Conservation (phyloP, 345 rosid genomes). For the Gynandropsis gynandra region DNA sequence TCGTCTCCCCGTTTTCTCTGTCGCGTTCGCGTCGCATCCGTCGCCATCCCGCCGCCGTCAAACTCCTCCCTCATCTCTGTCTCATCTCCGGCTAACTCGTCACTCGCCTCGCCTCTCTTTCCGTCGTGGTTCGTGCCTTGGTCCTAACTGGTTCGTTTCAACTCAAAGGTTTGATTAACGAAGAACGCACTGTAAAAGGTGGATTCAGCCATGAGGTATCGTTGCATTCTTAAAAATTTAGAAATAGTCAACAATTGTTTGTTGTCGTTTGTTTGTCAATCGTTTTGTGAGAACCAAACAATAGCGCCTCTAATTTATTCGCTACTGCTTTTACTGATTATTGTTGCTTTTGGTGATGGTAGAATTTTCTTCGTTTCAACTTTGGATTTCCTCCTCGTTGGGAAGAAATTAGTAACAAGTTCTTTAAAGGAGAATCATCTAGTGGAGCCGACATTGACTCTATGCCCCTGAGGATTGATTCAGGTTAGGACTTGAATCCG, state of each 20-base stretch:
- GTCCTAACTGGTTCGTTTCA: no score
- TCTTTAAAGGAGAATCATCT: slow-evolving; percentile 20
- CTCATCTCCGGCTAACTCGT: no score
- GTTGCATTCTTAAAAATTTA: background rate
- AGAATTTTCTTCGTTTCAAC: slow-evolving; percentile 54
- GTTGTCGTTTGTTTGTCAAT: background rate
- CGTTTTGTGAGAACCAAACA: no score
- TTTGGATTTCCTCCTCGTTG: slow-evolving; percentile 77
- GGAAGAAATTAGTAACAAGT: slow-evolving; percentile 42
- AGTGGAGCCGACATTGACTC: slow-evolving; percentile 8
- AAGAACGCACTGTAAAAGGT: slow-evolving; percentile 31
- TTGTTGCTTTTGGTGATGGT: background rate
- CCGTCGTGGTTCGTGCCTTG: no score
- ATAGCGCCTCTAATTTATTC: no score
- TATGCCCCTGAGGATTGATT: slow-evolving; percentile 3
- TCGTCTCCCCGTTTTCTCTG: no score
- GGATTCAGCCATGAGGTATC: slow-evolving; percentile 65
- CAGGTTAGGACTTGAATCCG: slow-evolving; percentile 22
- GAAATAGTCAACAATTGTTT: background rate
- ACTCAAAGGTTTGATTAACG: slow-evolving; percentile 55
- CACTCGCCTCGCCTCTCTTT: no score
- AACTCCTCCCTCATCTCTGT: no score
- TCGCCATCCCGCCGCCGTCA: no score
- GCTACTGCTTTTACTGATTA: background rate
- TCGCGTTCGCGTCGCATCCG: no score